Base-by-base conservation (phyloP, 139 green algal genomes). In the Chlamydomonas urium region DNA sequence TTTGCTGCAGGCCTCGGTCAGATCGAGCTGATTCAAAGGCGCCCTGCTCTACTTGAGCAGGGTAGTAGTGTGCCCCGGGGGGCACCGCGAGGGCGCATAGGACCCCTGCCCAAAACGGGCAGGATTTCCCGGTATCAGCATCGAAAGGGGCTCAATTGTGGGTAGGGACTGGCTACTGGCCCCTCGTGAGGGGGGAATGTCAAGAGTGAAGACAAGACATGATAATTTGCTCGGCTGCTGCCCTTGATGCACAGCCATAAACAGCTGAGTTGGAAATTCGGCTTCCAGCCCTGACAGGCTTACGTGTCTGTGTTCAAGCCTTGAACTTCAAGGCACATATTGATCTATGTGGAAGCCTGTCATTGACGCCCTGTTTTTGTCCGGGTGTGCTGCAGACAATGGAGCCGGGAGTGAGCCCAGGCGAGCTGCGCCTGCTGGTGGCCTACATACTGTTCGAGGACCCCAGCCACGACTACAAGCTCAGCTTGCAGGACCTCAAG, bases 401-500 rank as follows among this genome's bases (percentile, higher is more conserved):
- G 17, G 17, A 45, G 17, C 33, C 60, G 10, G 60, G 29, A 6
- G 33, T 67, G 29, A 26, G 29, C n/a, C 32, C 31, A 23, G 60
- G 17, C n/a, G 63, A 70, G 63, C 36, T 70, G 10, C 36, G 63
- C 4, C 38, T 70, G 63, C 63, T 70, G 14, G 8, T 70, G 4
- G 8, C 63, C 5, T 70, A 70, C 36, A 56, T 70, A n/a, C 33
- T 57, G 5, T 70, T 58, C 56, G 63, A 4, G 23, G 63, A 70
- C 35, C 4, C 63, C 3, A 14, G 56, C 4, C 23, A 70, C n/a
- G 63, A 70, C 36, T 56, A 29, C 10, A 70, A 70, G 38, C 21
- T n/a, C 5, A 70, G 59, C 31, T 45, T 47, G 31, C 32, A 67
- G 59, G 59, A 67, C 5, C 23, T 67, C 4, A 37, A 14, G 37